Conservation (phyloP, 257 asterid genomes). For the Rhazya stricta region DNA sequence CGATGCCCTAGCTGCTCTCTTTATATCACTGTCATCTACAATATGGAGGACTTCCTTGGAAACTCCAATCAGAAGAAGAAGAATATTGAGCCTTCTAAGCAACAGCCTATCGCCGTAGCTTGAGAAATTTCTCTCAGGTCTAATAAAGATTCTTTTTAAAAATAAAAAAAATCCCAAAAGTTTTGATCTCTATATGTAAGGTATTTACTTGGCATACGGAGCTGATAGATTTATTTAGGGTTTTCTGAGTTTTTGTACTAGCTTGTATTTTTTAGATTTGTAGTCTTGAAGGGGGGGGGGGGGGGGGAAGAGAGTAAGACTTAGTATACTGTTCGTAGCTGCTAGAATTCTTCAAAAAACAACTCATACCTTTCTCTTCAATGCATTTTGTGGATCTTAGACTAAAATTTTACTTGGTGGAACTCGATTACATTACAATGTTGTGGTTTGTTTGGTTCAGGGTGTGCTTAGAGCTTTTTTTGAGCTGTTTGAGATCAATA, state of each 20-base stretch:
- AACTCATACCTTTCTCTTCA: neutral
- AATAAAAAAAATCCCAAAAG: too few species aligned
- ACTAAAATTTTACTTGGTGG: neutral
- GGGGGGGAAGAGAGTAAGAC: neutral
- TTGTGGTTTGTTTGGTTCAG: neutral
- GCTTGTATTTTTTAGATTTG: neutral
- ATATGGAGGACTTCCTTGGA: conserved; percentile 64
- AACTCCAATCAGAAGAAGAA: conserved; percentile 31
- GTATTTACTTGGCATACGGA: neutral
- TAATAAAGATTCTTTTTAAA: neutral
- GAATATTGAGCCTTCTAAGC: conserved; percentile 44
- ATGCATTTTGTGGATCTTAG: neutral
- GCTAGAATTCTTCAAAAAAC: neutral
- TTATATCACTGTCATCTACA: conserved; percentile 75
- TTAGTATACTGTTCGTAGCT: neutral
- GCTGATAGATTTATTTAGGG: neutral
- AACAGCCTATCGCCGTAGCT: conserved; percentile 68
- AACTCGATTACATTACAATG: too few species aligned
- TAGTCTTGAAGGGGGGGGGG: too few species aligned
- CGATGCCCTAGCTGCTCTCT: conserved; percentile 94
- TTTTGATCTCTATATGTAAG: neutral
- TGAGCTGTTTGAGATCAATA: neutral
- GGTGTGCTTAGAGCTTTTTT: neutral
- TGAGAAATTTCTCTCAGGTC: conserved; percentile 28
- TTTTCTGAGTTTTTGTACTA: neutral